Evolutionary conservation across 805 yeast species (phyloP).

Genomic region (Candida qinlingensis): DNA sequence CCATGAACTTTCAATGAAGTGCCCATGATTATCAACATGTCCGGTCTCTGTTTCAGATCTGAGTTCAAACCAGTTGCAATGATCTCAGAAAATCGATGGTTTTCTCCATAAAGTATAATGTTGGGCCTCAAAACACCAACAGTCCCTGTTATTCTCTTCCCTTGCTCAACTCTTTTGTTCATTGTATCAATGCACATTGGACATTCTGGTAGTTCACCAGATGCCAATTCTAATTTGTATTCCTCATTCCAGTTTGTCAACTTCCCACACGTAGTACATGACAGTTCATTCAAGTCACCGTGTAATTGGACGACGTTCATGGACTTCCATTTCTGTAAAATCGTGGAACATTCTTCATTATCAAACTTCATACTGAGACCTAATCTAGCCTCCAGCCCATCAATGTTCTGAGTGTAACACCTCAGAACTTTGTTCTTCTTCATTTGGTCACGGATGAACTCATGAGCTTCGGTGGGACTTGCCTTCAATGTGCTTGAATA

Average conservation of each 20-base stretch:
- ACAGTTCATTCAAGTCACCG: constrained; percentile 74
- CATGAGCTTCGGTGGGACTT: constrained; percentile 78
- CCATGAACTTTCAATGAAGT: constrained; percentile 92
- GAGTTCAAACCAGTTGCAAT: constrained; percentile 63
- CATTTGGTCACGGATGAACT: constrained; percentile 45
- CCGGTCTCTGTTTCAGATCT: constrained; percentile 68
- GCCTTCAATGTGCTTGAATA: constrained; percentile 62
- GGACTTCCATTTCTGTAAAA: constrained; percentile 45
- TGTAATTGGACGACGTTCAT: constrained; percentile 84
- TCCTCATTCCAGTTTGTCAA: constrained; percentile 57
- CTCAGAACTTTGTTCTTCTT: constrained; percentile 61
- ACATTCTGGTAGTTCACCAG: constrained; percentile 76
- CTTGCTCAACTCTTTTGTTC: constrained; percentile 51
- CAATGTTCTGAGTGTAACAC: constrained; percentile 94
- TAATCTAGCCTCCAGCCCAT: constrained; percentile 69
- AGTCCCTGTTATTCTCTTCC: constrained; percentile 67
- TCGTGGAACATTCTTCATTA: constrained; percentile 17
- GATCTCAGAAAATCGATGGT: constrained; percentile 82
- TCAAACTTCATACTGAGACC: constrained; percentile 58
- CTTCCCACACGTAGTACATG: constrained; percentile 68
- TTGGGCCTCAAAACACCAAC: constrained; percentile 82
- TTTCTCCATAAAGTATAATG: constrained; percentile 89
- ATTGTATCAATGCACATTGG: constrained; percentile 56
- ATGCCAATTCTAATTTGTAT: constrained; percentile 39
- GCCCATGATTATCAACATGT: constrained; percentile 81